Evolutionary conservation across 805 yeast species (phyloP).

Genomic region (Schwanniomyces yamadae): DNA sequence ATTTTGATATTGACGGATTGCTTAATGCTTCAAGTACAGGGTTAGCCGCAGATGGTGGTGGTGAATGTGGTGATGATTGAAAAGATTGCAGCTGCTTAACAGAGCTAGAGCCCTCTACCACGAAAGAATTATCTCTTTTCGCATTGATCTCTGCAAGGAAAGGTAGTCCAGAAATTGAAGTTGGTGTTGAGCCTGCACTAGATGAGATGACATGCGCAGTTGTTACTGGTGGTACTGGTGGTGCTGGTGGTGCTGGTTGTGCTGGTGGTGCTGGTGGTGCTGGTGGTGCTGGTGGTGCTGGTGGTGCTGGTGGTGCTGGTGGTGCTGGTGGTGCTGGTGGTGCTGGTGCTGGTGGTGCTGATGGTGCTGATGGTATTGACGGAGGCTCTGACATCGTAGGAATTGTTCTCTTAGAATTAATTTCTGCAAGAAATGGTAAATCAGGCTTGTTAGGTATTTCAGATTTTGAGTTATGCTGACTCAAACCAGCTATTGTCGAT

Average conservation of each 20-base stretch:
- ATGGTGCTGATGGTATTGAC: slow-evolving; percentile 13
- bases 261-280: slow-evolving; percentile 16
- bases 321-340: slow-evolving; percentile 10
- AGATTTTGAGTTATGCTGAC: too few species aligned
- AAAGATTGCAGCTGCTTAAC: slow-evolving; percentile 9
- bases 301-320: slow-evolving; percentile 20
- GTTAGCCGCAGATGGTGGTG: slow-evolving; percentile 12
- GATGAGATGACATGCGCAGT: slow-evolving; percentile 6
- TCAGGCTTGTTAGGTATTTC: too few species aligned
- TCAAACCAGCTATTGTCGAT: too few species aligned
- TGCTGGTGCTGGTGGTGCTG: slow-evolving; percentile 17
- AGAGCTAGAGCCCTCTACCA: slow-evolving; percentile 36
- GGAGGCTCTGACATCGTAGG: slow-evolving; percentile 5
- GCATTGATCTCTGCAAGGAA: slow-evolving; percentile 59
- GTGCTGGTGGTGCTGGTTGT: slow-evolving; percentile 15
- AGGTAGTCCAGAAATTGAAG: slow-evolving; percentile 41
- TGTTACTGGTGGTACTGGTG: slow-evolving; percentile 6
- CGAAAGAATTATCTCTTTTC: slow-evolving; percentile 51
- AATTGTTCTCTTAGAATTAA: neutral
- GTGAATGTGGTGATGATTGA: slow-evolving; percentile 19
- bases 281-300: slow-evolving; percentile 16
- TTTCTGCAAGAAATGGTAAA: neutral
- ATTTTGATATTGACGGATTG: slow-evolving; percentile 25
- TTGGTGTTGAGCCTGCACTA: slow-evolving; percentile 18
- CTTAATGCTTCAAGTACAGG: slow-evolving; percentile 26